phyloP scores from a whole-genome alignment of 257 asterid genomes.

The Solanum habrochaites region DNA sequence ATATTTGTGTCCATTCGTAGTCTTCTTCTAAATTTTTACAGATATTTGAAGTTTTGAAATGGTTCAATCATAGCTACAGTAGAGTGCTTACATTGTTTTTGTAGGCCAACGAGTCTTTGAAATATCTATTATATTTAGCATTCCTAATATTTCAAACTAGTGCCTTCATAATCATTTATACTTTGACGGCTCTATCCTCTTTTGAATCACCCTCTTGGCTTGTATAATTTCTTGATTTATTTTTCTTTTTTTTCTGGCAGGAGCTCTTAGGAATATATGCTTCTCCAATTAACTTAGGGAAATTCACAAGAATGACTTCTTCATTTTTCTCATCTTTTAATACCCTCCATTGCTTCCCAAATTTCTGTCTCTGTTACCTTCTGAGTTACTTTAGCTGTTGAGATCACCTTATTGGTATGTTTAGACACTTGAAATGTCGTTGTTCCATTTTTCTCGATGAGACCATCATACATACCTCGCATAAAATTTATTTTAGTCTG shows the following conservation, averaged over 20 bases:
- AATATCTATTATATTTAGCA: neutral
- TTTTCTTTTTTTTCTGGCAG: neutral
- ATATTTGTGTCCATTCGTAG: too few species aligned
- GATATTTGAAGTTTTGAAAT: neutral
- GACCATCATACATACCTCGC: neutral
- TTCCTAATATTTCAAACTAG: neutral
- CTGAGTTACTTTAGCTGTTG: neutral
- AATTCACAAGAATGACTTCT: neutral
- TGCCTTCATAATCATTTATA: neutral
- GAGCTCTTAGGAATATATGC: too few species aligned
- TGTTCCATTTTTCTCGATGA: neutral
- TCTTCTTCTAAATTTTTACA: too few species aligned
- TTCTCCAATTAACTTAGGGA: neutral
- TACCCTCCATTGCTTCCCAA: neutral
- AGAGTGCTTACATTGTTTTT: neutral
- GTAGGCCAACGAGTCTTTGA: neutral
- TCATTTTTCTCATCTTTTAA: too few species aligned
- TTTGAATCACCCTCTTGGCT: neutral
- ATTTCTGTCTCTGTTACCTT: neutral
- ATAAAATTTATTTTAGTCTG: too few species aligned
- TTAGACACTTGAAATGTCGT: neutral
- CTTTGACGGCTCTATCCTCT: neutral
- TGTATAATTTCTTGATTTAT: neutral
- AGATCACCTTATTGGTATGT: neutral
- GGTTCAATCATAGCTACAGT: neutral